A percentile compares a stretch with the other conserved stretches of the same genome.
phyloP scores from a whole-genome alignment of 192 early-diverging fungal genomes.

The Gigaspora rosea region DNA sequence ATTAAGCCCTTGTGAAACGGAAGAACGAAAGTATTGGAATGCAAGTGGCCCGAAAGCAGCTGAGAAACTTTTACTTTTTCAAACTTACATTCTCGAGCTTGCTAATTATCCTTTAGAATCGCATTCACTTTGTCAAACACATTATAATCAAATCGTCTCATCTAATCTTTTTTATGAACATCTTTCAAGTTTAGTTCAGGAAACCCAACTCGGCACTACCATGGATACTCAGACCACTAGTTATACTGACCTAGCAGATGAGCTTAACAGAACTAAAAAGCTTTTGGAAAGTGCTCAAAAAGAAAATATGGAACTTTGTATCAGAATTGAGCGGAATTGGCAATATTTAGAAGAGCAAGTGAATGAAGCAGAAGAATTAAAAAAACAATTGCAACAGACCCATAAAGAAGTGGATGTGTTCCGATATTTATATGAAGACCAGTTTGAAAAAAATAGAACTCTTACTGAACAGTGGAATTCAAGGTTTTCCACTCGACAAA shows the following conservation, averaged over 20 bases:
- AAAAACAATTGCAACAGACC: not conserved
- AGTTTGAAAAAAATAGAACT: not conserved
- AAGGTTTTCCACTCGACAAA: slow-evolving; percentile 5
- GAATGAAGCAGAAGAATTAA: slow-evolving; percentile 18
- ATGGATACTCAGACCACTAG: not conserved
- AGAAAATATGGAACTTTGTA: not conserved
- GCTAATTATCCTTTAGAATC: no score
- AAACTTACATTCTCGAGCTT: no score
- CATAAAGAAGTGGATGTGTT: not conserved
- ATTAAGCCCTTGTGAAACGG: not conserved
- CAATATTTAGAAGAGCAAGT: not conserved
- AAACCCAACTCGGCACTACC: not conserved
- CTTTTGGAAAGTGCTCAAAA: not conserved
- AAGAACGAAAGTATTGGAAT: not conserved
- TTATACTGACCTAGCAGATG: not conserved
- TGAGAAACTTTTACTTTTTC: no score
- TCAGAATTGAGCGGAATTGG: not conserved
- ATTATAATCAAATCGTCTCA: no score
- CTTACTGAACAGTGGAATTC: slow-evolving; percentile 25
- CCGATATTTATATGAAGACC: not conserved
- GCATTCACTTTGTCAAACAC: no score
- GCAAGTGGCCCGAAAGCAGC: no score
- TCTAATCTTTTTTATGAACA: no score
- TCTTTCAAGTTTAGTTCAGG: not conserved
- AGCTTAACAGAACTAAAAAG: not conserved